Evolutionary conservation across 2,329 filamentous ascomycete genomes (phyloP), one percentile per base, ranked within the genome.

Genomic region (Phaeosphaeria sp.): DNA sequence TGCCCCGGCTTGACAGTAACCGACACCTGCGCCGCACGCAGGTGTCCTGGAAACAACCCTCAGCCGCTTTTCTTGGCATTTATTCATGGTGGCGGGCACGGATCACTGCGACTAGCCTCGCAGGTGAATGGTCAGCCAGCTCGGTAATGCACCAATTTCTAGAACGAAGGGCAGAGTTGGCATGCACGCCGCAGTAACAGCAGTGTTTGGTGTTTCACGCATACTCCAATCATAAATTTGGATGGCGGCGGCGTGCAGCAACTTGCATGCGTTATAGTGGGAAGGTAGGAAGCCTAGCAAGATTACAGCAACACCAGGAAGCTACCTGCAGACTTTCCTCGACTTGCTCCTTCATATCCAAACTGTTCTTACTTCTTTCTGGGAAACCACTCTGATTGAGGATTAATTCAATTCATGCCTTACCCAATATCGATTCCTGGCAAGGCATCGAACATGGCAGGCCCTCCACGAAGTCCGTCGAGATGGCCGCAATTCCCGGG

Each of bases 61-160:
- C 65, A 71, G 70, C 64, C 68, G 64, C 67, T 46, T 69, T 49
- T 66, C 66, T 68, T 71, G 67, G 70, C 60, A 60, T 48, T 40
- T 56, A 60, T 62, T 61, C 47, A 49, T 60, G 54, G 65, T 65
- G 59, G 63, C 52, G 58, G 59, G 57, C 49, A 59, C 50, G 43
- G 65, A 49, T 54, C 56, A 44, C 59, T 67, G 69, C 68, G 60
- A 62, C 60, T 68, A 70, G 59, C 55, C 45, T 45, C 53, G 61
- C 21, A 48, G 51, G 30, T 73, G 69, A 71, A 61, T 73, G 69
- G 68, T 66, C 57, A 55, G 44, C 56, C 40, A 49, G 53, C 45
- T 59, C 62, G 64, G 61, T 53, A 55, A 61, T 63, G 61, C 66
- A 64, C 44, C 53, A 42, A 47, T 64, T 65, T 66, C 59, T 49